Conservation (phyloP, 192 early-diverging fungal species). For the Umbelopsis sp. region DNA sequence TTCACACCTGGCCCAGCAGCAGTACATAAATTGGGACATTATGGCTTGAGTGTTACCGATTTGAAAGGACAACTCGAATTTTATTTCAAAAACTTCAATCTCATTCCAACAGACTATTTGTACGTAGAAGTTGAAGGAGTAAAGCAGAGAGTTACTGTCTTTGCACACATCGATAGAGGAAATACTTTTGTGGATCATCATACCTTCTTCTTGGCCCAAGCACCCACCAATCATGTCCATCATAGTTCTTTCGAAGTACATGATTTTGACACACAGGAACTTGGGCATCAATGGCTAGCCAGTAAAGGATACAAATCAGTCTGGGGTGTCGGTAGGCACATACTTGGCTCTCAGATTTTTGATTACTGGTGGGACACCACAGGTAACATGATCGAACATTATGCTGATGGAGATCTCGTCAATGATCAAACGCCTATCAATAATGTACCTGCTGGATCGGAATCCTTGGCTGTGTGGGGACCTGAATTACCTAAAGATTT, state of each 20-base stretch:
- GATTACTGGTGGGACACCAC: conserved; percentile 24
- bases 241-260: conserved; percentile 22
- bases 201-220: not conserved
- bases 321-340: conserved; percentile 19
- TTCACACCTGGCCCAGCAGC: conserved; percentile 11
- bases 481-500: conserved; percentile 13
- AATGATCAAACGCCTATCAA: conserved; percentile 16
- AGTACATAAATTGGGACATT: conserved; percentile 18
- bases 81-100: conserved; percentile 6
- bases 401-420: conserved; percentile 19
- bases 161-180: conserved; percentile 22
- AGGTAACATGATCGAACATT: conserved; percentile 20
- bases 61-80: conserved; percentile 8
- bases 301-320: conserved; percentile 20
- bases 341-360: conserved; percentile 24
- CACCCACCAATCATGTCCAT: not conserved
- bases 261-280: conserved; percentile 10
- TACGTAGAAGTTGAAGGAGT: conserved; percentile 12
- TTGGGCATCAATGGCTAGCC: conserved; percentile 14
- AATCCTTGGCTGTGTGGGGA: conserved; percentile 15
- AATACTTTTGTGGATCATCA: conserved; percentile 19
- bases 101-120: conserved; percentile 1
- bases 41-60: conserved; percentile 13
- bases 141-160: not conserved
- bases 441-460: not conserved